Conservation (phyloP, 2,329 filamentous ascomycete species). For the Penicillium vulpinum region DNA sequence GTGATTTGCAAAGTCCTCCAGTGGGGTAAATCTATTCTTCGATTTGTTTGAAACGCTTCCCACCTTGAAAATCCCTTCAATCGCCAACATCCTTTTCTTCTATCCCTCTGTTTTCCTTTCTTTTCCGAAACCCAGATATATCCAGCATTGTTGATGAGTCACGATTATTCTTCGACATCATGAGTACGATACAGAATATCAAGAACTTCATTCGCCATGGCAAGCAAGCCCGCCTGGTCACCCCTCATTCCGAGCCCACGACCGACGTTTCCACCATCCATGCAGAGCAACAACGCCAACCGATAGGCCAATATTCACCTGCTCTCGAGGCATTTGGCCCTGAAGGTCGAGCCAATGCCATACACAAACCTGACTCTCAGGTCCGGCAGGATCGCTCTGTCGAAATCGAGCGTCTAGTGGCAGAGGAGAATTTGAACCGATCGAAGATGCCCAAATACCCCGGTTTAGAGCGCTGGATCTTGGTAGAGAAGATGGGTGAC, state of each 20-base stretch:
- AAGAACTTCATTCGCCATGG: slow-evolving; percentile 99
- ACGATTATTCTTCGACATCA: slow-evolving; percentile 32
- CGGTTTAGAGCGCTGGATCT: slow-evolving; percentile 79
- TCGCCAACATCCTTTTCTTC: background rate
- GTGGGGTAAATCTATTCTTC: background rate
- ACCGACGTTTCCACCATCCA: slow-evolving; percentile 65
- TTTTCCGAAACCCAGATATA: background rate
- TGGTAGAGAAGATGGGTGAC: slow-evolving; percentile 97
- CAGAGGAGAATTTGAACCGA: slow-evolving; percentile 84
- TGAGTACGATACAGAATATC: slow-evolving; percentile 84
- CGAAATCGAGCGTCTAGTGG: slow-evolving; percentile 80
- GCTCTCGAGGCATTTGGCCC: slow-evolving; percentile 62
- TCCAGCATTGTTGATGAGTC: background rate
- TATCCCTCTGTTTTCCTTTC: background rate
- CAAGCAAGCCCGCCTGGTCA: slow-evolving; percentile 79
- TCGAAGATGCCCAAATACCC: slow-evolving; percentile 84
- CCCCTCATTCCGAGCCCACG: slow-evolving; percentile 61
- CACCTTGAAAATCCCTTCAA: slow-evolving; percentile 1
- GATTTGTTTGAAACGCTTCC: background rate
- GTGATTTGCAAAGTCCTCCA: background rate
- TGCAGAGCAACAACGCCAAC: slow-evolving; percentile 60
- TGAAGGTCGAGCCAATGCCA: slow-evolving; percentile 62
- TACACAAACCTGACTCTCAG: slow-evolving; percentile 64
- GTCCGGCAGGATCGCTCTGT: slow-evolving; percentile 54
- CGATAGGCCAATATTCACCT: slow-evolving; percentile 49